Percentiles rank a stretch among this genome's conserved stretches.
Evolutionary conservation across 2,329 filamentous ascomycete genomes (phyloP).

Genomic region (Daldinia sp.): DNA sequence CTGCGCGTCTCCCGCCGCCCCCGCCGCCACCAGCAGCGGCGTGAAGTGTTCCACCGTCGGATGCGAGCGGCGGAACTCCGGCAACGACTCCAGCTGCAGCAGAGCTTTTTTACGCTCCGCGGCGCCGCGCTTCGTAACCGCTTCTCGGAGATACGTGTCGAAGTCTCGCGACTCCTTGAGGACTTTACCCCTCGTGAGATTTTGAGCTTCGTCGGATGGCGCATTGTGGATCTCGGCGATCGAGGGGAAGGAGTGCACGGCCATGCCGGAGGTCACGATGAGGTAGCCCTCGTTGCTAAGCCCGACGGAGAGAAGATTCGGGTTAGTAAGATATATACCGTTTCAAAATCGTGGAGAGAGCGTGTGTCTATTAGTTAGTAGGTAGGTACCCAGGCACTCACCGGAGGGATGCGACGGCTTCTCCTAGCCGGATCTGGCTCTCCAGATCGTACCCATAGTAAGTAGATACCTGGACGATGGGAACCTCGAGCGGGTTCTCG

Average conservation of each 20-base stretch:
- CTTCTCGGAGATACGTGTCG: conserved; percentile 35
- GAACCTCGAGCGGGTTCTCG: conserved; percentile 40
- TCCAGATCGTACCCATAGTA: conserved; percentile 43
- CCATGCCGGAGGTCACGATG: conserved; percentile 43
- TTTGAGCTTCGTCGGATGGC: conserved; percentile 25
- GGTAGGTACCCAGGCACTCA: neutral
- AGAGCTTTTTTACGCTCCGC: conserved; percentile 33
- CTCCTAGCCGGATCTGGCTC: conserved; percentile 43
- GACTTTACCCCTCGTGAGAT: conserved; percentile 27
- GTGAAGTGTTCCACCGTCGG: conserved; percentile 45
- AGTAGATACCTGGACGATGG: conserved; percentile 44
- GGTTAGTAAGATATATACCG: neutral
- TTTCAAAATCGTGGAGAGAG: neutral
- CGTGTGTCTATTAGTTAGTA: no score
- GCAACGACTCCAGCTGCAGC: conserved; percentile 31
- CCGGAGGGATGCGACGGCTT: conserved; percentile 39
- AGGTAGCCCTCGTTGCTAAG: conserved; percentile 39
- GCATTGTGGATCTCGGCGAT: conserved; percentile 34
- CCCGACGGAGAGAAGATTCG: neutral
- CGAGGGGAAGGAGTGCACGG: conserved; percentile 43
- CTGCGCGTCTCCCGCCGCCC: conserved; percentile 39
- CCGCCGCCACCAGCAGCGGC: conserved; percentile 41
- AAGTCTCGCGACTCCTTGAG: conserved; percentile 41
- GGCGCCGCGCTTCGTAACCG: conserved; percentile 30
- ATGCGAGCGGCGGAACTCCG: conserved; percentile 42